These are phyloP conservation scores for Amesomyces nigricolor DNA, from an alignment of 2,329 filamentous ascomycete genomes.

Conservation along the genomic window DNA sequence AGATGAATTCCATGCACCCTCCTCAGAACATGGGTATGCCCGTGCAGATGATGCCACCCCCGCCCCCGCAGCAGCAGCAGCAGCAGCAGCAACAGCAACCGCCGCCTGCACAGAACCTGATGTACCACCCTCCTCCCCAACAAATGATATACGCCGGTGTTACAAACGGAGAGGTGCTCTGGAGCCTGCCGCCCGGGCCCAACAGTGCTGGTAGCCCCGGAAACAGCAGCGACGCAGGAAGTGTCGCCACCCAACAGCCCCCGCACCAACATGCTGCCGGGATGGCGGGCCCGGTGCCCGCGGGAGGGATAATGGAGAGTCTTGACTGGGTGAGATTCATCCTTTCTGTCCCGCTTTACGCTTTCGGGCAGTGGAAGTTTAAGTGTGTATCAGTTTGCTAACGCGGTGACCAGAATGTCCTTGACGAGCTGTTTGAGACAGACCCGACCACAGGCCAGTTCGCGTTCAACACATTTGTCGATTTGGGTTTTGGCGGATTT, in stretches of 20 bases:
- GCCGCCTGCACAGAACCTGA: conserved; percentile 5
- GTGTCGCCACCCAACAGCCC: conserved; percentile 25
- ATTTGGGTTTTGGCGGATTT: neutral
- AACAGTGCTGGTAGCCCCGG: conserved; percentile 37
- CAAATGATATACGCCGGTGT: conserved; percentile 42
- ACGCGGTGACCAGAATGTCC: conserved; percentile 14
- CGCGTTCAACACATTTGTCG: conserved; percentile 13
- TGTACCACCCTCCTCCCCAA: neutral
- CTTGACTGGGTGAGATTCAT: conserved; percentile 58
- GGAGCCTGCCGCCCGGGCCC: conserved; percentile 36
- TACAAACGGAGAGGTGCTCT: conserved; percentile 44
- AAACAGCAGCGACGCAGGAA: conserved; percentile 39
- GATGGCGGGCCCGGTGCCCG: conserved; percentile 7
- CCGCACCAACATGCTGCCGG: conserved; percentile 9
- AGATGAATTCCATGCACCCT: neutral
- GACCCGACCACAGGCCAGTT: conserved; percentile 28
- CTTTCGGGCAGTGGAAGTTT: neutral
- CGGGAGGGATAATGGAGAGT: conserved; percentile 40
- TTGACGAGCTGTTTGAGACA: conserved; percentile 24
- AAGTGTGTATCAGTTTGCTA: neutral
- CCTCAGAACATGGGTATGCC: neutral
- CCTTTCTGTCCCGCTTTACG: neutral
- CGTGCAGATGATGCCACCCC: neutral
- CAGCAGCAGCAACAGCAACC: conserved; percentile 14
- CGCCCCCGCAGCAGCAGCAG: conserved; percentile 18